phyloP scores from a whole-genome alignment of 73 alveolate species.

The Paramecium tetraurelia region DNA sequence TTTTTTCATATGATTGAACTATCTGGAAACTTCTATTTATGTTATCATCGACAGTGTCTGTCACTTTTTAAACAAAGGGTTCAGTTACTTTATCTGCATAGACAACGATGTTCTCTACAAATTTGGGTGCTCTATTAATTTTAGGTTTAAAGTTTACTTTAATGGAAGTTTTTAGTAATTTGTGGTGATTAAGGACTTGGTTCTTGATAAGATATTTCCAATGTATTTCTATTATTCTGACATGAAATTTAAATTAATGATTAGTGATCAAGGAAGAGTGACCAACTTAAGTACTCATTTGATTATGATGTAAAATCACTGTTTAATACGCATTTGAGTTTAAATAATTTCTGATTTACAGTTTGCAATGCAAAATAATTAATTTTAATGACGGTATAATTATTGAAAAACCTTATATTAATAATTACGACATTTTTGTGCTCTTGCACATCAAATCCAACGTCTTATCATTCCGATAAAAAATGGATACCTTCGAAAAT shows the following conservation, averaged over 20 bases:
- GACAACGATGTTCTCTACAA: neutral
- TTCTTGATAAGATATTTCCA: neutral
- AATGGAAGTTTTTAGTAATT: neutral
- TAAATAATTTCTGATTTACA: neutral
- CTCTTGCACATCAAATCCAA: neutral
- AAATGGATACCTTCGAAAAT: neutral
- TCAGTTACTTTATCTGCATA: neutral
- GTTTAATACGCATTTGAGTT: slow-evolving; percentile 22
- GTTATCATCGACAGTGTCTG: neutral
- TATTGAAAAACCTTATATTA: neutral
- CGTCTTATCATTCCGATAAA: neutral
- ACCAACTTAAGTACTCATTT: neutral
- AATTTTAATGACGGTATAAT: slow-evolving; percentile 2
- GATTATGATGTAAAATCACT: neutral
- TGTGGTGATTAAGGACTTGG: neutral
- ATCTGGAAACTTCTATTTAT: slow-evolving; percentile 16
- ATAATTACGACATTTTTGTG: slow-evolving; percentile 18
- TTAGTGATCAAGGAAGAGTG: neutral
- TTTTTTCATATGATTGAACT: neutral
- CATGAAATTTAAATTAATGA: neutral
- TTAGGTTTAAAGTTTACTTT: neutral
- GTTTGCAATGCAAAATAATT: neutral
- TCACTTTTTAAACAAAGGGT: neutral
- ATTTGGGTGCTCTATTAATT: neutral
- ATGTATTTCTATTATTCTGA: neutral